Conservation (phyloP, 768 basidiomycete genomes). For the Gloeophyllum trabeum region DNA sequence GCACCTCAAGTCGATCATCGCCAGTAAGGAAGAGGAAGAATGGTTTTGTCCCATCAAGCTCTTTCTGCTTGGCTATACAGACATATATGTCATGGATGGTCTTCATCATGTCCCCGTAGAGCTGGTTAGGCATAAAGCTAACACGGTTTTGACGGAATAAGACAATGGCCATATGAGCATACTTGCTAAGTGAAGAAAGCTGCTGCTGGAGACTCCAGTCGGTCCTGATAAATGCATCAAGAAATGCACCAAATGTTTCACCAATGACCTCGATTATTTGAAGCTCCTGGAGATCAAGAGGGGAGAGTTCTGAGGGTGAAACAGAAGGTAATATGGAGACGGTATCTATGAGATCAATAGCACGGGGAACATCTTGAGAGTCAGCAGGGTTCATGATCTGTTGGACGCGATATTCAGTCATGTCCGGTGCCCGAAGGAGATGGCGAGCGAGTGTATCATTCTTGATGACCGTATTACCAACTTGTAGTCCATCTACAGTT, state of each 20-base stretch:
- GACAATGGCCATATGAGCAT: conserved; percentile 5
- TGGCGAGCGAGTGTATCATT: conserved; percentile 5
- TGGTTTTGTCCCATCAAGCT: conserved; percentile 1
- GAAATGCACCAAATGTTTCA: conserved; percentile 12
- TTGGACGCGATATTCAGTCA: conserved; percentile 6
- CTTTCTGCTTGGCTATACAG: conserved; percentile 11
- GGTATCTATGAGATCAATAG: conserved; percentile 15
- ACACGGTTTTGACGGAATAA: conserved; percentile 4
- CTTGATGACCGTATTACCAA: conserved; percentile 9
- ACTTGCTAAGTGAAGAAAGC: conserved; percentile 6
- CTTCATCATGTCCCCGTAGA: conserved; percentile 8
- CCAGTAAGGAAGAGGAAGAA: conserved; percentile 6
- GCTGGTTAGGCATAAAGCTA: conserved; percentile 7
- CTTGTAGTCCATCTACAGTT: conserved; percentile 7
- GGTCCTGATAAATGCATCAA: conserved; percentile 3
- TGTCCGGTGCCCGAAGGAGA: conserved; percentile 2
- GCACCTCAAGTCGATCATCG: conserved; percentile 7
- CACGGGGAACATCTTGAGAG: conserved; percentile 14
- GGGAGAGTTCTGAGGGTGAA: conserved; percentile 6
- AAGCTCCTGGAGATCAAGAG: conserved; percentile 10
- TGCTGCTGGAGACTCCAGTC: conserved; percentile 5
- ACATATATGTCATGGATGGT: conserved; percentile 11
- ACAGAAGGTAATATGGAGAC: conserved; percentile 9
- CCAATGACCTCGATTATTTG: conserved; percentile 15
- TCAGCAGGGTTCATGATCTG: conserved; percentile 10